Conservation (phyloP, 1,139 yeast genomes). For the Meyerozyma carpophila region DNA sequence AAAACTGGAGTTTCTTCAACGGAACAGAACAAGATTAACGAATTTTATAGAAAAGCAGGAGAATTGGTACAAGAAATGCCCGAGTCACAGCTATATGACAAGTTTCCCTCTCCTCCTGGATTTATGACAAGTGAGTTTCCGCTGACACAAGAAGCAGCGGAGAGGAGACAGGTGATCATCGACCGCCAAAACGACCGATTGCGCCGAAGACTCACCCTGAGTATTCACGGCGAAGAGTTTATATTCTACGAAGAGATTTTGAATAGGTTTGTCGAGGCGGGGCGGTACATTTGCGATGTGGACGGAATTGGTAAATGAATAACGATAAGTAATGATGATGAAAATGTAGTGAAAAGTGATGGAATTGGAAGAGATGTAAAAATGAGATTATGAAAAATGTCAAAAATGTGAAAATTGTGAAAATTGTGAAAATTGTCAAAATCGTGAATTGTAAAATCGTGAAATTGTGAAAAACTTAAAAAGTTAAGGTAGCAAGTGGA, state of each 20-base stretch:
- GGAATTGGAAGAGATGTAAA: too few relatives aligned
- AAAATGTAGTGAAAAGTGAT: neutral
- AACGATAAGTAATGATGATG: neutral
- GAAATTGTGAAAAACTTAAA: too few relatives aligned
- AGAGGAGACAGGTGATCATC: slow-evolving; percentile 6
- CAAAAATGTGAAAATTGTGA: neutral
- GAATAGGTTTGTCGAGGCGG: slow-evolving; percentile 6
- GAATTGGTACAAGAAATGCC: slow-evolving; percentile 5
- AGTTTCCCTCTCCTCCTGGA: slow-evolving; percentile 62
- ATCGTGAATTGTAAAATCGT: too few relatives aligned
- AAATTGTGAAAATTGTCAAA: too few relatives aligned
- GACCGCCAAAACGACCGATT: neutral
- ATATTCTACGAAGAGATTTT: slow-evolving; percentile 10
- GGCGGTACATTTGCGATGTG: neutral
- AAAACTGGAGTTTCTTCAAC: slow-evolving; percentile 19
- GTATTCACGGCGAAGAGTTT: slow-evolving; percentile 7
- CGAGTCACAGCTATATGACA: slow-evolving; percentile 28
- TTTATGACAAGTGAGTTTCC: slow-evolving; percentile 62
- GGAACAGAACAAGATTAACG: slow-evolving; percentile 25
- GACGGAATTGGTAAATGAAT: neutral
- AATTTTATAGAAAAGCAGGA: slow-evolving; percentile 22
- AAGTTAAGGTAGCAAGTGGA: neutral
- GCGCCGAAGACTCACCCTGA: neutral
- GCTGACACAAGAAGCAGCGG: slow-evolving; percentile 44
- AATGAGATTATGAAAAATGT: neutral